Evolutionary conservation across 192 early-diverging fungal species (phyloP), one percentile per base, ranked within the genome.

Genomic region (Umbelopsis vinacea): DNA sequence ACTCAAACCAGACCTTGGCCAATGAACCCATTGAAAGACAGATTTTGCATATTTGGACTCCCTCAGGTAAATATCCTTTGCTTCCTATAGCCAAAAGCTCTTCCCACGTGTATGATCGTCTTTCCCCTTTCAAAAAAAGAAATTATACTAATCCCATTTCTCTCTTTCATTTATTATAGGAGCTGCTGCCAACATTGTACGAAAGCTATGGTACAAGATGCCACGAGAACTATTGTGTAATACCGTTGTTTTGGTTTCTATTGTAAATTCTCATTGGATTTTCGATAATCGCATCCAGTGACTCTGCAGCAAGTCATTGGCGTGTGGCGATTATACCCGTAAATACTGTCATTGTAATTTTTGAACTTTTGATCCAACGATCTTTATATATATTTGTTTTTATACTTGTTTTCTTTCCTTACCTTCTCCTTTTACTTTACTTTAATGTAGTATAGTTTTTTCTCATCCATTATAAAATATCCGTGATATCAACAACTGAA

Each of bases 21-120:
- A 76, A 79, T 23, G 76, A 79, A 50, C 55, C 73, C 4, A 68
- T 84, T 71, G 78, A 79, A 52, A 76, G 82, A 23, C 85, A 84
- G 66, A 84, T 86, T 19, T 67, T 86, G 48, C 85, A 86, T 66
- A 77, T 86, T 15, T 86, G 85, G 85, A 75, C 80, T 2, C 81
- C 82, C 4, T 78, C 74, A 46, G 82, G 83, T 22, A 78, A 78
- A 22, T 29, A 29, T 29, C 3, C 29, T 29, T 29, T 29, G 29
- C n/a, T n/a, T n/a, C n/a, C n/a, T n/a, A n/a, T 29, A 29, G 29
- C 29, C 29, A 29, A 29, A 29, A 29, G 29, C 29, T 29, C 29
- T 29, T 29, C 29, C 29, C 29, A 29, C 29, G 29, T 29, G 29
- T n/a, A n/a, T n/a, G 29, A 29, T 3, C 29, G 3, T 29, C 29